Conservation (phyloP, 108 stramenopile species). For the Cyclotella sp. region DNA sequence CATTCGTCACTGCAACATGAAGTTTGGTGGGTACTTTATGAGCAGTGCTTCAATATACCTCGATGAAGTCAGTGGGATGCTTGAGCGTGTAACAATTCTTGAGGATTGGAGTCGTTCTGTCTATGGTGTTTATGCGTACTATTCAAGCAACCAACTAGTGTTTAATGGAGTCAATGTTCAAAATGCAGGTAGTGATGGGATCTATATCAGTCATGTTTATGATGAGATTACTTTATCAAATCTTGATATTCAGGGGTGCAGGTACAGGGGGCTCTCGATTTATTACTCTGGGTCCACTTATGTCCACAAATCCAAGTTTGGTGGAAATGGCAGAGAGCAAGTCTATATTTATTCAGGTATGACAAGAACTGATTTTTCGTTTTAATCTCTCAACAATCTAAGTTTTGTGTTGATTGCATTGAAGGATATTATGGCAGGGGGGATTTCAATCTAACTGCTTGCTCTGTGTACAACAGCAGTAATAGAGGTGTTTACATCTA, state of each 20-base stretch:
- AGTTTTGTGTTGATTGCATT: not conserved
- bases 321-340: not conserved
- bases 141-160: not conserved
- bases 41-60: constrained; percentile 11
- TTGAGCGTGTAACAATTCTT: not conserved
- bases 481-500: not conserved
- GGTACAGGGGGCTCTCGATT: not conserved
- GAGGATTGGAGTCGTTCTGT: constrained; percentile 17
- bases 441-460: not conserved
- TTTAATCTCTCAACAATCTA: not conserved
- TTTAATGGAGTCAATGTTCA: constrained; percentile 7
- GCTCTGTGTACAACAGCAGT: not conserved
- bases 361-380: not conserved
- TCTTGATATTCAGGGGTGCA: not conserved
- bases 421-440: not conserved
- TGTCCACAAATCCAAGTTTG: not conserved
- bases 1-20: constrained; percentile 9
- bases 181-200: not conserved
- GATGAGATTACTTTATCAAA: not conserved
- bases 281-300: not conserved
- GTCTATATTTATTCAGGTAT: not conserved
- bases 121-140: not conserved
- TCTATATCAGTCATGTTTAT: not conserved
- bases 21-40: constrained; percentile 14
- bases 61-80: constrained; percentile 4